These are phyloP conservation scores for Alternaria solani DNA, from an alignment of 2,329 filamentous ascomycete genomes.

Conservation along the genomic window DNA sequence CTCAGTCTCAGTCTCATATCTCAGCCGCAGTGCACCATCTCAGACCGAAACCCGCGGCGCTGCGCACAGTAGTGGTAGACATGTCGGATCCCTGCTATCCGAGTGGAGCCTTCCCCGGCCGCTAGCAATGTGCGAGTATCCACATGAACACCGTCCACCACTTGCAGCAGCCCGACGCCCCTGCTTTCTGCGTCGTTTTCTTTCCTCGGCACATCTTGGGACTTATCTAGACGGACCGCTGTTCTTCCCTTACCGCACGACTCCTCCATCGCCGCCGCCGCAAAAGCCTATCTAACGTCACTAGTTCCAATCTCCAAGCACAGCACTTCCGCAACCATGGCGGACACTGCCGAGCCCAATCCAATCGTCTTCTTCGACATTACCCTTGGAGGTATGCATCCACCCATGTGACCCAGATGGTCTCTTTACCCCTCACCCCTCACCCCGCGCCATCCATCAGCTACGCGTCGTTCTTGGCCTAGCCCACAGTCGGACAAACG, in stretches of 20 bases:
- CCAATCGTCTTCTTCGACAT: constrained; percentile 77
- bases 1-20: background rate
- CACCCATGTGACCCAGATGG: constrained; percentile 4
- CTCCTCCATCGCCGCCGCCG: constrained; percentile 11
- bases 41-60: background rate
- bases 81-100: constrained; percentile 6
- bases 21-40: background rate
- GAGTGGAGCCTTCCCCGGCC: constrained; percentile 25
- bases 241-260: background rate
- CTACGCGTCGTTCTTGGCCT: constrained; percentile 23
- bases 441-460: constrained; percentile 18
- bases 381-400: constrained; percentile 73
- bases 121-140: constrained; percentile 18
- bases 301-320: constrained; percentile 8
- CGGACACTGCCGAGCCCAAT: constrained; percentile 50
- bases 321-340: constrained; percentile 47
- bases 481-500: constrained; percentile 5
- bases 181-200: constrained; percentile 13
- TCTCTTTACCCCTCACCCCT: constrained; percentile 20
- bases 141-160: constrained; percentile 11
- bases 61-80: background rate
- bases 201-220: constrained; percentile 1
- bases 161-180: constrained; percentile 18
- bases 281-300: constrained; percentile 16
- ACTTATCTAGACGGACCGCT: background rate